Percentiles rank a stretch among this genome's conserved stretches.
These are phyloP conservation scores for Clonostachys sp. DNA, from an alignment of 2,329 filamentous ascomycete genomes.

Conservation along the genomic window DNA sequence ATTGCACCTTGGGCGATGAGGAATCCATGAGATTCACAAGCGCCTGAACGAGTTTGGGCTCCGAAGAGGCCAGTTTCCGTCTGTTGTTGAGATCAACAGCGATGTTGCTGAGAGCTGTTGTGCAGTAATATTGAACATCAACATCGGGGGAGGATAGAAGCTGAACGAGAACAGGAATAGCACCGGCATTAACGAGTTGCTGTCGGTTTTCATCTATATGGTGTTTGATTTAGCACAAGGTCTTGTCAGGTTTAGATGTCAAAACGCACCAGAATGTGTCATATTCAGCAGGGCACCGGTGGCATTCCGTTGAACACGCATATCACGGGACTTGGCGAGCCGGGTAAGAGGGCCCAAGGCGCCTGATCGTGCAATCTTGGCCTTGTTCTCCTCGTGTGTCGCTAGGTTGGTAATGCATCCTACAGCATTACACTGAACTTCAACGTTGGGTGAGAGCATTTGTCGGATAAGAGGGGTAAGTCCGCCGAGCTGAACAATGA, in stretches of 20 bases:
- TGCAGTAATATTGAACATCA: conserved; percentile 99
- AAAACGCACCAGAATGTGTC: conserved; percentile 87
- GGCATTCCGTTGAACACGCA: conserved; percentile 96
- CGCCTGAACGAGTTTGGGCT: conserved; percentile 87
- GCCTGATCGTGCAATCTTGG: conserved; percentile 93
- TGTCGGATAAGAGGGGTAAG: conserved; percentile 90
- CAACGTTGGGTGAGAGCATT: conserved; percentile 97
- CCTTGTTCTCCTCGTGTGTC: conserved; percentile 98
- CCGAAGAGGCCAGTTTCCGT: conserved; percentile 84
- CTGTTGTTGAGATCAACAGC: conserved; percentile 90
- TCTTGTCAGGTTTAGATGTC: not conserved
- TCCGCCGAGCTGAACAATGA: conserved; percentile 89
- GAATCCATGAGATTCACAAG: conserved; percentile 97
- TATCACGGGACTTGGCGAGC: conserved; percentile 94
- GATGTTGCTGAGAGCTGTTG: conserved; percentile 96
- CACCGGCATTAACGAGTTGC: conserved; percentile 93
- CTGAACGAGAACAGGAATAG: conserved; percentile 96
- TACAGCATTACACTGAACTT: conserved; percentile 98
- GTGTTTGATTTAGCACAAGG: not conserved
- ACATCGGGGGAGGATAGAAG: conserved; percentile 89
- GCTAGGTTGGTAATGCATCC: conserved; percentile 98
- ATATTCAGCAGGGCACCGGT: conserved; percentile 96
- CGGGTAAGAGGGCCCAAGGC: conserved; percentile 86
- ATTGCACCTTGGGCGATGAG: conserved; percentile 94
- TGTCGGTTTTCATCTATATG: conserved; percentile 87